Evolutionary conservation across 2,329 filamentous ascomycete genomes (phyloP).

Genomic region (Botrytis elliptica): DNA sequence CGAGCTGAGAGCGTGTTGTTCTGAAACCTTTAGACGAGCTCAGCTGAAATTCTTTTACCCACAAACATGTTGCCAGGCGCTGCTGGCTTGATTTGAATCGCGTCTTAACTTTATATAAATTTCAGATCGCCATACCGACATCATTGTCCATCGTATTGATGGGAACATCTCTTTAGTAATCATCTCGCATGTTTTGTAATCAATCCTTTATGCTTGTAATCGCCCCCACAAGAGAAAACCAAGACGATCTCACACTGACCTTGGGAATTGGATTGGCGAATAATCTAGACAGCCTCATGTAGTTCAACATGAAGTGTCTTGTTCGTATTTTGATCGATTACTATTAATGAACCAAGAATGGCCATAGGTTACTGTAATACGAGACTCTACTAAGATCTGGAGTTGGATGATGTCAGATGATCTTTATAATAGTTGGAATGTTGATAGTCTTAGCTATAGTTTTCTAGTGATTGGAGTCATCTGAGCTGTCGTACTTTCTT

Average conservation of each 20-base stretch:
- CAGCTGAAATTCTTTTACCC: background rate
- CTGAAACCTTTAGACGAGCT: background rate
- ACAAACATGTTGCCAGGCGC: background rate
- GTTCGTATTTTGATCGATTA: background rate
- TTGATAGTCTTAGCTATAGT: background rate
- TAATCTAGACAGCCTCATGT: background rate
- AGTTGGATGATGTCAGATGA: background rate
- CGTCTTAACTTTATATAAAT: background rate
- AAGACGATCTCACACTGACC: background rate
- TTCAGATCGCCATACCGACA: background rate
- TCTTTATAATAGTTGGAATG: background rate
- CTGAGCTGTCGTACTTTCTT: background rate
- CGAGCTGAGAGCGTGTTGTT: background rate
- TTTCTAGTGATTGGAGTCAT: background rate
- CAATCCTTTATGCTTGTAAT: background rate
- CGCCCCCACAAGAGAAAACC: background rate
- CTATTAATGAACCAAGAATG: background rate
- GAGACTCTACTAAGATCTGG: background rate
- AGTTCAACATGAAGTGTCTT: background rate
- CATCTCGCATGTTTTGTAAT: background rate
- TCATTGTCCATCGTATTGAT: background rate
- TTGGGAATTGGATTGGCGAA: background rate
- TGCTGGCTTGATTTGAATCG: background rate
- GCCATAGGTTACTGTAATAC: background rate
- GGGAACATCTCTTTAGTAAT: background rate